Base-by-base conservation (phyloP, 2,329 filamentous ascomycete species). In the Hypoxylon sp. region DNA sequence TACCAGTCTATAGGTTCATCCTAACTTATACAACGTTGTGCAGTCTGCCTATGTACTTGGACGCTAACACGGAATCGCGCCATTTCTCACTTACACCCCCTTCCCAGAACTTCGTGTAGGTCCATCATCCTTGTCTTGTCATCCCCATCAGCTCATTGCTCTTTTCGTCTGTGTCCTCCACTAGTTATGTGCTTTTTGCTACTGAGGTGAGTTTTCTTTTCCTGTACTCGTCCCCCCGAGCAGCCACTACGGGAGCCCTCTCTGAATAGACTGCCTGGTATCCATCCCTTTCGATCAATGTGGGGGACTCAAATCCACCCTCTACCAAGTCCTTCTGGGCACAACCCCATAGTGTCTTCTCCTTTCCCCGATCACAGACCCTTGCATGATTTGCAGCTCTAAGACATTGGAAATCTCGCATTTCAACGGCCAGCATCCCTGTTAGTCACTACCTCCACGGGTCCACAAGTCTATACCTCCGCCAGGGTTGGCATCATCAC, bases 301-400 rank as follows among this genome's bases (percentile, higher is more conserved):
- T 72, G 71, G 69, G 65, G 72, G 70, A 67, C 68, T 56, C 56
- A 61, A 59, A 66, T 60, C 63, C 59, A 62, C 65, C 32, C 43
- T 58, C 65, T 70, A 56, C 59, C 53, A 64, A 57, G 54, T 57
- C 32, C 37, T 54, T 61, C 59, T 64, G 53, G 62, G 57, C 62
- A 65, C 55, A 26, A 64, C 63, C 65, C 65, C 56, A 56, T 60
- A 48, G 47, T 59, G 34, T 54, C 56, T 63, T 50, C 64, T 62
- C 63, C 63, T 59, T 56, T 49, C 61, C 62, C 61, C 68, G 59
- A 62, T 64, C 59, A 67, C 66, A 68, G 68, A 73, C 67, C 71
- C 72, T 73, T 73, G 72, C 71, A 74, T 74, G 70, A 71, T 72
- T 72, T 74, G 67, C 71, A 72, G 67, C 61, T 70, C 65, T 67